These are phyloP conservation scores for Diversispora eburnea DNA, from an alignment of 192 early-diverging fungal genomes.

Conservation along the genomic window DNA sequence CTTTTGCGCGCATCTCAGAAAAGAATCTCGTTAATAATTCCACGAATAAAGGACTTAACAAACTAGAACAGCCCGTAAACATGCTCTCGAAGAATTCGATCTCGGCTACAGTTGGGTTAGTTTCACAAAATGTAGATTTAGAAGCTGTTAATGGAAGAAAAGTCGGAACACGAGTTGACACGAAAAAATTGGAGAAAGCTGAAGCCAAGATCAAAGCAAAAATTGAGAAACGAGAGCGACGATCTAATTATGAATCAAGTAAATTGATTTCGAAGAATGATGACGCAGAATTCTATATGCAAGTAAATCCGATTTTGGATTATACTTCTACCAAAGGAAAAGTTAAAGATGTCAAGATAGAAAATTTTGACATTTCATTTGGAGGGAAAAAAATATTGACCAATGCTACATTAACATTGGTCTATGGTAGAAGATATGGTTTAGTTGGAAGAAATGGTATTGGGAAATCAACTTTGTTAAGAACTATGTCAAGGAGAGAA, in stretches of 20 bases:
- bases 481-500: slow-evolving; percentile 80
- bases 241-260: slow-evolving; percentile 70
- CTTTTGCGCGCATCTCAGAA: slow-evolving; percentile 42
- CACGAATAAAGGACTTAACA: slow-evolving; percentile 48
- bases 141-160: slow-evolving; percentile 63
- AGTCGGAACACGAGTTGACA: slow-evolving; percentile 69
- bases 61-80: slow-evolving; percentile 59
- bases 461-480: slow-evolving; percentile 78
- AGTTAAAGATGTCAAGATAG: slow-evolving; percentile 94
- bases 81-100: slow-evolving; percentile 66
- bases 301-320: slow-evolving; percentile 88
- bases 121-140: slow-evolving; percentile 55
- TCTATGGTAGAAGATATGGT: slow-evolving; percentile 91
- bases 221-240: slow-evolving; percentile 74
- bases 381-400: slow-evolving; percentile 92
- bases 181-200: slow-evolving; percentile 83
- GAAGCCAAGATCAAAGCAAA: slow-evolving; percentile 91
- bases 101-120: slow-evolving; percentile 49
- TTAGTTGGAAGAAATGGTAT: slow-evolving; percentile 92
- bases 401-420: slow-evolving; percentile 76
- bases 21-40: slow-evolving; percentile 36
- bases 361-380: slow-evolving; percentile 95
- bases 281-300: slow-evolving; percentile 70
- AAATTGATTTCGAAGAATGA: slow-evolving; percentile 65
- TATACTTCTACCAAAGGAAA: slow-evolving; percentile 73